Evolutionary conservation across 2,329 filamentous ascomycete species (phyloP).

Genomic region (Sclerotinia glacialis): DNA sequence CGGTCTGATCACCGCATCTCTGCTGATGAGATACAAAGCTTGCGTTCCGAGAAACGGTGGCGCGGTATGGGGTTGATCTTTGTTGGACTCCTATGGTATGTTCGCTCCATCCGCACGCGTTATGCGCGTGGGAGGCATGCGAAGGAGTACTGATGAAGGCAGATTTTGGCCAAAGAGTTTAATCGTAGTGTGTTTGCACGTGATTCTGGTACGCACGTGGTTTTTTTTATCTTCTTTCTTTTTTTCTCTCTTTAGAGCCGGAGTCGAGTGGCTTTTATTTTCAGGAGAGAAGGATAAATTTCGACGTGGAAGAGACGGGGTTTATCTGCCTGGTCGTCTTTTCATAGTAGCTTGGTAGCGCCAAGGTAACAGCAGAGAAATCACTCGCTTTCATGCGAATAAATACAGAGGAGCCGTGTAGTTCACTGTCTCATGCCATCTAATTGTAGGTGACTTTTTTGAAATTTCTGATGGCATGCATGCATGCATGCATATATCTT

Average conservation of each 20-base stretch:
- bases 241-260: not conserved
- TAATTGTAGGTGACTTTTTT: too few species aligned
- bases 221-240: not conserved
- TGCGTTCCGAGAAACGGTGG: slow-evolving; percentile 65
- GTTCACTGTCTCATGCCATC: not conserved
- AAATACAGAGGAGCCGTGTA: not conserved
- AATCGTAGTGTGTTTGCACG: slow-evolving; percentile 59
- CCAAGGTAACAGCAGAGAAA: not conserved
- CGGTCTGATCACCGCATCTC: not conserved
- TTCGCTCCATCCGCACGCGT: not conserved
- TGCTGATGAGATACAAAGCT: slow-evolving; percentile 45
- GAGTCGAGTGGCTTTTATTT: not conserved
- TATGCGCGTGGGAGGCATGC: too few species aligned
- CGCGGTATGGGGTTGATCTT: slow-evolving; percentile 62
- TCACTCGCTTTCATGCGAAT: not conserved
- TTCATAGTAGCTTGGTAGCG: not conserved
- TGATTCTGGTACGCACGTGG: slow-evolving; percentile 50
- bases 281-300: too few species aligned
- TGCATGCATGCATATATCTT: not conserved
- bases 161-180: slow-evolving; percentile 65
- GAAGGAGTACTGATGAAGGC: not conserved
- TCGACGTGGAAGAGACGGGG: rapidly evolving
- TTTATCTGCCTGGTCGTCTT: not conserved
- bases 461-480: not conserved
- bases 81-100: slow-evolving; percentile 67